Percentiles rank a stretch among this genome's conserved stretches.
These are phyloP conservation scores for Aspergillus saccharolyticus DNA, from an alignment of 495 filamentous ascomycete species.

Conservation along the genomic window DNA sequence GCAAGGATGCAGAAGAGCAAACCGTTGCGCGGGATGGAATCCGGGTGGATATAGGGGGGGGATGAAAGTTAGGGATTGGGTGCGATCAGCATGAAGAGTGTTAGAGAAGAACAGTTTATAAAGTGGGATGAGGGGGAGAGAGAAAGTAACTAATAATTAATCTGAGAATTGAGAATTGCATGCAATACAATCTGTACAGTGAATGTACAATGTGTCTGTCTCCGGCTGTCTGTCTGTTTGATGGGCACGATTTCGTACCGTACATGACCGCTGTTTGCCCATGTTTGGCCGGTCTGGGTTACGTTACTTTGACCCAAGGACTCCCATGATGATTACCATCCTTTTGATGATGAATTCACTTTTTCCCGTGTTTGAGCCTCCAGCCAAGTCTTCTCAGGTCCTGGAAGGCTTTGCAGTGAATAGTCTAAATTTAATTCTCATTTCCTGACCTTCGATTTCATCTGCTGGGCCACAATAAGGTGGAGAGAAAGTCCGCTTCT, in stretches of 20 bases:
- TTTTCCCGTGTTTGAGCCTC: neutral
- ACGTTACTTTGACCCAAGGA: neutral
- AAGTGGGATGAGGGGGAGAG: neutral
- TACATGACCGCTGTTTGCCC: neutral
- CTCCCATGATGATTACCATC: neutral
- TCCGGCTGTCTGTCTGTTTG: neutral
- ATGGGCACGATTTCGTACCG: neutral
- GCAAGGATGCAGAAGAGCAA: neutral
- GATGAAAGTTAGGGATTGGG: slow-evolving; percentile 1
- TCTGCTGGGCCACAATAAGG: neutral
- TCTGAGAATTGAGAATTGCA: neutral
- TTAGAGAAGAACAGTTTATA: neutral
- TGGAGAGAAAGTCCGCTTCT: neutral
- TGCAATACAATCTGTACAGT: neutral
- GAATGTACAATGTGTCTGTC: neutral
- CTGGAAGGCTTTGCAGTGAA: neutral
- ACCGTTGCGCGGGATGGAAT: neutral
- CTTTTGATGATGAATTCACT: neutral
- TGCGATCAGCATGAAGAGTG: slow-evolving; percentile 1
- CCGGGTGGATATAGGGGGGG: neutral
- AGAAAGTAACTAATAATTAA: neutral
- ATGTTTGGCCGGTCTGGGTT: neutral
- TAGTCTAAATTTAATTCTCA: neutral
- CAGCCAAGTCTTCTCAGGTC: neutral
- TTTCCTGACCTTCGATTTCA: neutral